Conservation (phyloP, 2,329 filamentous ascomycete genomes). For the Stachybotrys elegans region DNA sequence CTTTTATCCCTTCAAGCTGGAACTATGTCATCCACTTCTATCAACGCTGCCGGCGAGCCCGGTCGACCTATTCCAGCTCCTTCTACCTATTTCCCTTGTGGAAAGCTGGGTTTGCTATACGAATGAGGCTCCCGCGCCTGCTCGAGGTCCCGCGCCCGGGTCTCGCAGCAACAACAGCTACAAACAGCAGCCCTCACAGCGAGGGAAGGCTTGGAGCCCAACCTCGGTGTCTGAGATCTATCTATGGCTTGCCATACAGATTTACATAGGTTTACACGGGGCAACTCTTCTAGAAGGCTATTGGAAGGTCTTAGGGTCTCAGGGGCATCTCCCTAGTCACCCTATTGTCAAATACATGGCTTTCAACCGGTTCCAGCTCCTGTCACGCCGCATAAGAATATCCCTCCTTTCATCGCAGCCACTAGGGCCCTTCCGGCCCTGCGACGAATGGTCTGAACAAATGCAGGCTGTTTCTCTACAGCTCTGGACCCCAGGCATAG, state of each 20-base stretch:
- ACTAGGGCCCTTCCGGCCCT: neutral
- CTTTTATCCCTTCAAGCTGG: no score
- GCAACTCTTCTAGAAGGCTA: neutral
- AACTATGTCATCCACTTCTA: no score
- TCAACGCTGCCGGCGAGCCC: no score
- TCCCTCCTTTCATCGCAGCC: neutral
- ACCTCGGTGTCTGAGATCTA: neutral
- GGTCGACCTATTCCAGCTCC: no score
- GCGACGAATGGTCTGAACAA: neutral
- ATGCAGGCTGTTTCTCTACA: neutral
- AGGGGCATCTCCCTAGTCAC: neutral
- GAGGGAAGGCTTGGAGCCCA: neutral
- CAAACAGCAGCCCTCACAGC: no score
- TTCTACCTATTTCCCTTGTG: no score
- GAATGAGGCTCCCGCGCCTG: no score
- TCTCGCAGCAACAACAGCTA: no score
- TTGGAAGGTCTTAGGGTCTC: neutral
- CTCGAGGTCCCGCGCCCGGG: no score
- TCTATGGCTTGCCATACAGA: no score
- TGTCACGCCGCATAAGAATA: neutral
- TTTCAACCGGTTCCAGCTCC: neutral
- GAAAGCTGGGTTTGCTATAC: no score
- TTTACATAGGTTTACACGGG: neutral
- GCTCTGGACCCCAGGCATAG: neutral
- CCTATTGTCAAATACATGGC: neutral